phyloP scores from a whole-genome alignment of 345 rosid genomes.

The Syzygium oleosum region DNA sequence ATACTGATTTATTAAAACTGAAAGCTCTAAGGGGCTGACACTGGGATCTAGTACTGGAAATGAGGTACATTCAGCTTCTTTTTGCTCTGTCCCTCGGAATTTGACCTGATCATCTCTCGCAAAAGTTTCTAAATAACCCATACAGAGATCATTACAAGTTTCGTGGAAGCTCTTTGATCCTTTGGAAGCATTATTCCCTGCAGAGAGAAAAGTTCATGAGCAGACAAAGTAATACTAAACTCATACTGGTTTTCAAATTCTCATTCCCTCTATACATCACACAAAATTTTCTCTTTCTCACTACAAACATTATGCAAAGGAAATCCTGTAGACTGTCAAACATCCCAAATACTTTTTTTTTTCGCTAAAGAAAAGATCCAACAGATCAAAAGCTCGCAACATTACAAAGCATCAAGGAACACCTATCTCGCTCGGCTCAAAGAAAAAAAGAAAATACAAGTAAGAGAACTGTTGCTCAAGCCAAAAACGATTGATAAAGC shows the following conservation, averaged over 20 bases:
- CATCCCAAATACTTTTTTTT: neutral
- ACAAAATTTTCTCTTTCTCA: neutral
- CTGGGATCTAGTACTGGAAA: neutral
- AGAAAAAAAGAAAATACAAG: neutral
- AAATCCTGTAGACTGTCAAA: neutral
- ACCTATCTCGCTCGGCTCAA: neutral
- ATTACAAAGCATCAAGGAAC: neutral
- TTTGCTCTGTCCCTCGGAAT: constrained; percentile 2
- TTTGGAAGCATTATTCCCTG: constrained; percentile 9
- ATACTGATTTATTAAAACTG: neutral
- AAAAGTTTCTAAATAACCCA: neutral
- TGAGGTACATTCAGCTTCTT: neutral
- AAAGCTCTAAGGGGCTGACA: neutral
- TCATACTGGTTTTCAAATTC: neutral
- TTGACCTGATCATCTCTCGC: neutral
- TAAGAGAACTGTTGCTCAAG: neutral
- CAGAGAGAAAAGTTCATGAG: neutral
- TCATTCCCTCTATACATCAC: neutral
- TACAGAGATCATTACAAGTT: constrained; percentile 1
- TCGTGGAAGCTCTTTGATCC: constrained; percentile 8
- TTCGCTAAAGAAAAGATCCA: neutral
- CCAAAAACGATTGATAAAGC: neutral
- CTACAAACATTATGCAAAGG: neutral
- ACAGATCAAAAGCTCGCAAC: neutral
- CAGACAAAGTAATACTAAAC: neutral